phyloP scores from a whole-genome alignment of 2,329 filamentous ascomycete species.

The Alternaria ventricosa region DNA sequence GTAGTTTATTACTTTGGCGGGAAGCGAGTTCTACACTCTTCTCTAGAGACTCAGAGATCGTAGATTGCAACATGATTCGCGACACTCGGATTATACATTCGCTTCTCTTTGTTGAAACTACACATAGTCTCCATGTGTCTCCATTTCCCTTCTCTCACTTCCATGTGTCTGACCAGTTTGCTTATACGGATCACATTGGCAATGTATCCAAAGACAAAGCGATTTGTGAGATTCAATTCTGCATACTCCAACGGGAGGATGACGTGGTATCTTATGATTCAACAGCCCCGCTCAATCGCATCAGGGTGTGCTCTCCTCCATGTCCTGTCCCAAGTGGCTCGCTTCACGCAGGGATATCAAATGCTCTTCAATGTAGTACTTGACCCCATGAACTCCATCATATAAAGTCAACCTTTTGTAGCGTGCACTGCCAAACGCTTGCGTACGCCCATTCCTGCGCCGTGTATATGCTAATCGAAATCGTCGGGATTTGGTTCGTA shows the following conservation, averaged over 20 bases:
- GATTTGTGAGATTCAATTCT: background rate
- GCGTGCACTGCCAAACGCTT: background rate
- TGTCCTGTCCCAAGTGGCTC: background rate
- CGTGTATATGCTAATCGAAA: conserved; percentile 7
- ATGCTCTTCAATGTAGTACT: background rate
- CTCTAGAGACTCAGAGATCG: background rate
- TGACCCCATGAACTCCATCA: background rate
- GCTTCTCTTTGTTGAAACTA: background rate
- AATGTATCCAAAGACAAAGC: background rate
- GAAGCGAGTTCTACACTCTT: background rate
- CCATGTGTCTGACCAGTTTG: background rate
- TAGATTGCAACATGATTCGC: background rate
- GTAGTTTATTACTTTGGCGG: background rate
- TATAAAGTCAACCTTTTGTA: background rate
- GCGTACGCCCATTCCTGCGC: background rate
- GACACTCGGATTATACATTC: background rate
- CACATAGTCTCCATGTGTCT: background rate
- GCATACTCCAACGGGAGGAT: background rate
- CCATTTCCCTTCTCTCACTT: background rate
- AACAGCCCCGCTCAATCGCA: background rate
- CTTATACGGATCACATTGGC: background rate
- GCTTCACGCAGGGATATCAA: background rate
- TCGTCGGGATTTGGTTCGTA: conserved; percentile 3
- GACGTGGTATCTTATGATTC: background rate
- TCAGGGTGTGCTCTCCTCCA: background rate